Base-by-base conservation (phyloP, 1,284 basidiomycete genomes). In the Tranzscheliella williamsii region DNA sequence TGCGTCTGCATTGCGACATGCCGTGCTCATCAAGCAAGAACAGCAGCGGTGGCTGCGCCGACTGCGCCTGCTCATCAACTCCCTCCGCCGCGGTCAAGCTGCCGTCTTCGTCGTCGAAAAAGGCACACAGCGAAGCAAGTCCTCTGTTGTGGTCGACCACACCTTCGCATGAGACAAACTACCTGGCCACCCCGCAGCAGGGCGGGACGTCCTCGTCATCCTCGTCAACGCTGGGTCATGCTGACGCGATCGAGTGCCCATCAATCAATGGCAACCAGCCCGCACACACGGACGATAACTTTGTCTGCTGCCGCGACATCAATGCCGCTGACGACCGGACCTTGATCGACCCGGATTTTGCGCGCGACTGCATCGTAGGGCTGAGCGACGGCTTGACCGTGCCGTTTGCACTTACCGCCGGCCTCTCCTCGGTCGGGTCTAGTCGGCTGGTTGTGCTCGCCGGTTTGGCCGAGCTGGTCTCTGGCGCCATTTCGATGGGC, bases 341-440 rank as follows among this genome's bases (percentile, higher is more conserved):
- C 6, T 82, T 92, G 29, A 81, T 93, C 44, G 85, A 92, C 74
- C 90, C 91, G 2, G 90, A 92, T 67, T 80, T 91, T 42, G 83
- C 93, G 17, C 85, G 89, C 15, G 90, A 92, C 71, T 65, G 65
- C 42, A 86, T 94, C 58, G 96, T 96, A 67, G 94, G 94, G 35
- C 85, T 97, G 9, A 90, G 89, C 0, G 94, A 98, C 75, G 94
- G 94, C n/a, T 81, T 96, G 36, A 95, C 91, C 0, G 91, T 79
- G 4, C 78, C 76, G 13, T 77, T 79, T 51, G 78, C 71, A 16
- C 67, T 79, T 31, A 75, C 73, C 12, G 89, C 90, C 13, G 90
- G 93, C 63, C 84, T 97, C 9, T 92, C 91, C 1, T 90, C 89
- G 2, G 84, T 96, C 16, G 92, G 93, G 38, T 86, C 88, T 64